Base-by-base conservation (phyloP, 1,139 yeast genomes). In the Saccharomyces pastorianus region DNA sequence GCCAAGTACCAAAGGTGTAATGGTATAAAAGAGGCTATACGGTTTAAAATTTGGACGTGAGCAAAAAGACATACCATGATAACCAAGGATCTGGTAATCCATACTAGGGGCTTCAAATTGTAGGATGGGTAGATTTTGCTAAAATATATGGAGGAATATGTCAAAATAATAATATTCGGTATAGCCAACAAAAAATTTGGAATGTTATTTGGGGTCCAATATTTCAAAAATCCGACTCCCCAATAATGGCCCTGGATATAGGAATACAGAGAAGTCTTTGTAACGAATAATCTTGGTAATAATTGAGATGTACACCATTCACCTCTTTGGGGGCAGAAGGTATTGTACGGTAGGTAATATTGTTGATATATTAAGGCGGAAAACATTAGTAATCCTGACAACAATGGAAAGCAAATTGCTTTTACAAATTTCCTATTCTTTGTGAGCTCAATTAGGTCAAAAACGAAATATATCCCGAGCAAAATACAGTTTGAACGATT, bases 41-140 rank as follows among this genome's bases (percentile, higher is more conserved):
- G 76, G 49, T 88, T 88, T 55, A 91, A 74, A 47, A 91, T 89
- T 69, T 93, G 99, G 44, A 85, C 87, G 67, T 93, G 93, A 81
- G 95, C 86, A 59, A 84, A 75, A 51, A 82, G 71, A 2, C 83
- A 52, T 4, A 85, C 82, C 3, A 85, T 73, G 4, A 80, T 50
- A 3, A 84, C 57, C 56, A 84, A 73, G 0, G 78, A 62, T 0
- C 63, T 52, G 23, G 80, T 71, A 2, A 81, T 70, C 17, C 74
- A 59, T 14, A 79, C 57, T 26, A 75, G 58, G 27, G 84, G 81
- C 56, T 72, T 67, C 48, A 74, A 55, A 17, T 67, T 64, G 28
- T 61, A 50, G 11, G 52, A 53, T 49, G 62, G 67, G 50, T 59
- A 60, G 6, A 59, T 61, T 38, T 55, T 53, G 23, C 65, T 61